Base-by-base conservation (phyloP, 139 green algal species). In the Chlamydomonas sp. region DNA sequence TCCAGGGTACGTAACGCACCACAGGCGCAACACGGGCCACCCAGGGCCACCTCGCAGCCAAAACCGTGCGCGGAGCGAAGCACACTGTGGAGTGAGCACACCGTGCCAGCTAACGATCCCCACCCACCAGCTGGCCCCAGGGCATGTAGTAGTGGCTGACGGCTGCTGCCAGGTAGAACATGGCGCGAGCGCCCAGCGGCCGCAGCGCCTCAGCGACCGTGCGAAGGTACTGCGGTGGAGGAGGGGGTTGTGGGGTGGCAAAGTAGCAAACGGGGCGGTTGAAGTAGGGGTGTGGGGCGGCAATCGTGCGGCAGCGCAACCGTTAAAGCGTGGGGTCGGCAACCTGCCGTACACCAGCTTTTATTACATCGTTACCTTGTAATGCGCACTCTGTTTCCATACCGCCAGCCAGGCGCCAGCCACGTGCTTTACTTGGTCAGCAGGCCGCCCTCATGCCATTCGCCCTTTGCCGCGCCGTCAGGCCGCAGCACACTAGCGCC, bases 111-210 rank as follows among this genome's bases (percentile, higher is more conserved):
- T 49, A 49, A 49, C 31, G 31, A 49, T 49, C 31, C 31, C 31
- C 1, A 87, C 93, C 66, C 77, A 97, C 94, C 96, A 99, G 94
- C 0, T 96, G 68, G 5, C 77, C 73, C 97, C 97, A 99, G 6
- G 98, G 98, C 2, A 99, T 84, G 92, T 97, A 99, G 83, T 99
- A 99, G 93, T 99, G 98, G 14, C 96, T 98, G 9, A 99, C 98
- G 3, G 98, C 98, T 49, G 98, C 98, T 18, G 98, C 98, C n/a
- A 99, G 91, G 93, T 99, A 99, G 67, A 99, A 96, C 73, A 98
- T 91, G 3, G 93, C 96, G 1, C 73, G 76, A 4, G 75, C 49
- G 0, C 96, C 95, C 20, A 90, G 92, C 1, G 89, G 86, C 9
- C 81, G 17, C 69, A 98, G 63, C 2, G 17, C 77, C 18, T 81